These are phyloP conservation scores for Chalciporus piperatus DNA, from an alignment of 768 basidiomycete genomes.

Conservation along the genomic window DNA sequence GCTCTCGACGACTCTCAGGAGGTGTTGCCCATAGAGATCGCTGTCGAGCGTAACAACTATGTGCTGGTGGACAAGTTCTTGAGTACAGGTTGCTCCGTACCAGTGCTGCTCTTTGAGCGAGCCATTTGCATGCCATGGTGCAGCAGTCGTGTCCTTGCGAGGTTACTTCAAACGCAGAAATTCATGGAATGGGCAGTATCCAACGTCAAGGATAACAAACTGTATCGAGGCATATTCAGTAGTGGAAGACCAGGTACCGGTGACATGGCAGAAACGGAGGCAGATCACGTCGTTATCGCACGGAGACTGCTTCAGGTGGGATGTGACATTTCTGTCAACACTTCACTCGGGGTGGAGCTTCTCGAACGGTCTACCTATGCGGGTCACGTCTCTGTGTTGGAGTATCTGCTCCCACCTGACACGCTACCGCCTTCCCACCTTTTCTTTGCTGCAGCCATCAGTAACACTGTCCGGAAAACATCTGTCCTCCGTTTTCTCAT, in stretches of 20 bases:
- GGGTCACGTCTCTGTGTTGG: background rate
- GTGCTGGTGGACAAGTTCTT: slow-evolving; percentile 2
- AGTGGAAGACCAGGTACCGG: background rate
- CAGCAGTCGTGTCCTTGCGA: slow-evolving; percentile 2
- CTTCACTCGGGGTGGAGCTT: background rate
- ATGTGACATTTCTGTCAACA: background rate
- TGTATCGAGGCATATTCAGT: background rate
- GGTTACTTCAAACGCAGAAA: slow-evolving; percentile 6
- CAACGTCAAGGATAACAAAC: background rate
- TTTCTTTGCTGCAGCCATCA: background rate
- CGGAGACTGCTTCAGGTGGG: background rate
- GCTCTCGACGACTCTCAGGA: background rate
- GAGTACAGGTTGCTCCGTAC: background rate
- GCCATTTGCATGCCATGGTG: slow-evolving; percentile 3
- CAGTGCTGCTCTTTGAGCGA: background rate
- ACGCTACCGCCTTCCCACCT: background rate
- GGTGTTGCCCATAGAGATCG: slow-evolving; percentile 1
- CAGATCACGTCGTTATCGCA: background rate
- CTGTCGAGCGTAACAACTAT: slow-evolving; percentile 4
- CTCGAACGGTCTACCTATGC: background rate
- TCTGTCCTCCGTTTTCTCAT: background rate
- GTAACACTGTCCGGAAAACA: background rate
- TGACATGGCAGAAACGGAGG: background rate
- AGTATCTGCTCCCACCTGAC: background rate
- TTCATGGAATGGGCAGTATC: slow-evolving; percentile 8